A percentile compares a stretch with the other conserved stretches of the same genome.
Evolutionary conservation across 805 yeast species (phyloP).

Genomic region (Clavispora phyllophila): DNA sequence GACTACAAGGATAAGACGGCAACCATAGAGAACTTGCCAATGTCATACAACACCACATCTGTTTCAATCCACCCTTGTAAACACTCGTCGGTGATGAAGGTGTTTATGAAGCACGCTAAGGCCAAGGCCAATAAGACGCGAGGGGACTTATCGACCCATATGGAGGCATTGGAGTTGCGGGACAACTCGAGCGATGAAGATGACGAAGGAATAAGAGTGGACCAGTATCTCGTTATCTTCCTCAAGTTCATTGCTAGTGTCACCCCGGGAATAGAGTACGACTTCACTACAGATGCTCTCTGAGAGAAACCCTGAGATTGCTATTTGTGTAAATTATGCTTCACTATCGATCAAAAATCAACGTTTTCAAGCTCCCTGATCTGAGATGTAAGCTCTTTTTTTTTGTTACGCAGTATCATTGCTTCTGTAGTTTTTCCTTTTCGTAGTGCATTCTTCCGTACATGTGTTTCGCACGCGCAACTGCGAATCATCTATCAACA

Average conservation of each 20-base stretch:
- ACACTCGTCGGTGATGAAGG: constrained; percentile 92
- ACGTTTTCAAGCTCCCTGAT: no score
- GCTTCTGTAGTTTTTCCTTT: neutral
- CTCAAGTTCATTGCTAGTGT: constrained; percentile 94
- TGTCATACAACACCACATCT: constrained; percentile 64
- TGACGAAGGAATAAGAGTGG: constrained; percentile 60
- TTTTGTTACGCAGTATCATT: no score
- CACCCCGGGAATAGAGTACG: constrained; percentile 96
- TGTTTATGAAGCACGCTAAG: constrained; percentile 69
- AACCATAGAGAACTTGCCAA: constrained; percentile 90
- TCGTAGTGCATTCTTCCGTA: neutral
- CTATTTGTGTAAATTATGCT: no score
- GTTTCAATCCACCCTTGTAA: constrained; percentile 95
- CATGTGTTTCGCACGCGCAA: neutral
- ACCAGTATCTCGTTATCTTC: constrained; percentile 85
- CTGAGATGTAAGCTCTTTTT: no score
- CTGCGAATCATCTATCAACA: neutral
- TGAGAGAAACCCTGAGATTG: constrained; percentile 16
- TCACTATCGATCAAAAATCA: no score
- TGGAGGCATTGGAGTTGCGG: constrained; percentile 45
- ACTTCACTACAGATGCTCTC: constrained; percentile 96
- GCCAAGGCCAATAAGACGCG: constrained; percentile 6
- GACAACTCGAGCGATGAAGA: constrained; percentile 30
- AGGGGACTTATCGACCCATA: neutral
- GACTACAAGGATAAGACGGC: constrained; percentile 96